phyloP scores from a whole-genome alignment of 148 eudicot genomes.

The Chenopodium album region DNA sequence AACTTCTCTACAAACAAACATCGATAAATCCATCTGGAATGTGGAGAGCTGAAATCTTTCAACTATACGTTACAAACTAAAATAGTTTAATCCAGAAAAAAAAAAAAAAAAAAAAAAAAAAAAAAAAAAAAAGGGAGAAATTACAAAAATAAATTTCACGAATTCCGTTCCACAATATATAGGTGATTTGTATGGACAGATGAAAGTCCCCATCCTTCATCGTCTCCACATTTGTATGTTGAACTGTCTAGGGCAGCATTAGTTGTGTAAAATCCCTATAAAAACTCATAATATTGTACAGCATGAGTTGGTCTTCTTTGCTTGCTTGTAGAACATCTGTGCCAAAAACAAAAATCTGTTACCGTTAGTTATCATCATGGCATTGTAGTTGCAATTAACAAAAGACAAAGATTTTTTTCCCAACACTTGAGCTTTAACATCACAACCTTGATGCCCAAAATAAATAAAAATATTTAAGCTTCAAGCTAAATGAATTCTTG shows the following conservation, averaged over 20 bases:
- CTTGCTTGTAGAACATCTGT: constrained; percentile 98
- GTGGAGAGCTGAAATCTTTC: not conserved
- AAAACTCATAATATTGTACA: constrained; percentile 61
- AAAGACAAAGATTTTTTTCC: not conserved
- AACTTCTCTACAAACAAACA: constrained; percentile 5
- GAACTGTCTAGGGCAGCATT: constrained; percentile 5
- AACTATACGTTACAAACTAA: not conserved
- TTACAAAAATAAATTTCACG: not conserved
- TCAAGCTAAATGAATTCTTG: not conserved
- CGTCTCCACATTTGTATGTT: constrained; percentile 4
- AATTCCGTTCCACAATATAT: not conserved
- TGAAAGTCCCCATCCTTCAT: constrained; percentile 1
- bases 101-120: too few relatives aligned
- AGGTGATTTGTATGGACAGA: constrained; percentile 3
- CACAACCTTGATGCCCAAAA: not conserved
- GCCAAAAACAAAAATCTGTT: constrained; percentile 1
- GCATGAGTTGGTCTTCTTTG: constrained; percentile 84
- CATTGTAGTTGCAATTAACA: not conserved
- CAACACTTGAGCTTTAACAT: not conserved
- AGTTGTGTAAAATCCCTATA: not conserved
- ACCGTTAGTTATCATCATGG: not conserved
- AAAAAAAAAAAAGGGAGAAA: not conserved
- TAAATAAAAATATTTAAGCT: not conserved
- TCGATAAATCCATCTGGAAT: not conserved
- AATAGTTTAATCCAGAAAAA: not conserved